Conservation (phyloP, 768 basidiomycete genomes). For the Tulasnella sp. region DNA sequence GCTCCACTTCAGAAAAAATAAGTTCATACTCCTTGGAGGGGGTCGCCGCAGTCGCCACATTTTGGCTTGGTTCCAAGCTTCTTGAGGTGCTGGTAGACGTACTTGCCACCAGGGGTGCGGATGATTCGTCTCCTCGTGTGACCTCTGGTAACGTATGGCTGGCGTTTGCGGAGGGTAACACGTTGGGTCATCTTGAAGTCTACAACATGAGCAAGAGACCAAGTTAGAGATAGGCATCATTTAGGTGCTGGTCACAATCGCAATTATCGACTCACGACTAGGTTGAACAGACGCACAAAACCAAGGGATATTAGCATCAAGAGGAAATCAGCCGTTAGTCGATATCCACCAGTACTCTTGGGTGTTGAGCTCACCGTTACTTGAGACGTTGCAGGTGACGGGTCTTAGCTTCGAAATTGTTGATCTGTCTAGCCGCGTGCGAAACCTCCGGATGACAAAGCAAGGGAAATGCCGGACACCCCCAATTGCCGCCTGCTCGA, state of each 20-base stretch:
- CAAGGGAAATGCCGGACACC: background rate
- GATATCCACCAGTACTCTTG: background rate
- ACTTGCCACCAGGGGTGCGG: slow-evolving; percentile 97
- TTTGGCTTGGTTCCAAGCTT: slow-evolving; percentile 88
- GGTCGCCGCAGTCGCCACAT: slow-evolving; percentile 97
- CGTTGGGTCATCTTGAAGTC: slow-evolving; percentile 83
- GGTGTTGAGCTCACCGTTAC: background rate
- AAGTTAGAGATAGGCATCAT: background rate
- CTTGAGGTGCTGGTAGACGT: slow-evolving; percentile 97
- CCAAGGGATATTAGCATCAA: background rate
- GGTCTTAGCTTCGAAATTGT: slow-evolving; percentile 6
- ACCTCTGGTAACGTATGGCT: slow-evolving; percentile 96
- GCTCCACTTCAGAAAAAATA: slow-evolving; percentile 4
- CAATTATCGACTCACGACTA: background rate
- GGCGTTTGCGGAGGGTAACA: slow-evolving; percentile 98
- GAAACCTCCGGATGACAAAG: background rate
- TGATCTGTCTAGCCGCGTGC: background rate
- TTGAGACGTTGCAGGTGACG: background rate
- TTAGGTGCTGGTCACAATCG: background rate
- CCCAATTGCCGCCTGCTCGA: background rate
- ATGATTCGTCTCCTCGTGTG: slow-evolving; percentile 84
- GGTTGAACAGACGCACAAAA: background rate
- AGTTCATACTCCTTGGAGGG: slow-evolving; percentile 82
- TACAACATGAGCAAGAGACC: background rate
- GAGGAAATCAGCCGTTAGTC: background rate